These are phyloP conservation scores for Fagus crenata DNA, from an alignment of 306 rosid genomes.

Conservation along the genomic window DNA sequence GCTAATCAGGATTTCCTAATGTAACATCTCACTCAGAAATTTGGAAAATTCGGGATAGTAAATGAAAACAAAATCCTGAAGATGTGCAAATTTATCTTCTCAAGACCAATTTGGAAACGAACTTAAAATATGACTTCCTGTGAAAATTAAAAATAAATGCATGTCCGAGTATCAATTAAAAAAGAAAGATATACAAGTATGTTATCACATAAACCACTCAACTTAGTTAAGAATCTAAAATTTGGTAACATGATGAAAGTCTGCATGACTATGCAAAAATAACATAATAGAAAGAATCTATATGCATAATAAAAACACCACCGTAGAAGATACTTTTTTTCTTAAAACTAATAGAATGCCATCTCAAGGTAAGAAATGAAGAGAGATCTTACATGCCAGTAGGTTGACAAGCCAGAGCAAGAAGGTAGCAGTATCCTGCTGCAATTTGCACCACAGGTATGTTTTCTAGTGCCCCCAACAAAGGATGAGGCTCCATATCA, in stretches of 20 bases:
- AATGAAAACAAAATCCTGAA: neutral
- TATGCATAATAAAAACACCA: neutral
- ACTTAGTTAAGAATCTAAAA: neutral
- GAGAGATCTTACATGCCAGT: slow-evolving; percentile 78
- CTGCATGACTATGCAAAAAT: neutral
- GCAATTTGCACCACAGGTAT: slow-evolving; percentile 93
- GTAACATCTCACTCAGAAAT: neutral
- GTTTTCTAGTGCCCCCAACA: slow-evolving; percentile 81
- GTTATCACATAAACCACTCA: neutral
- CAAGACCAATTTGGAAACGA: neutral
- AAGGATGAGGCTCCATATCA: slow-evolving; percentile 73
- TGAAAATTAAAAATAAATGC: neutral
- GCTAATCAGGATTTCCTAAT: neutral
- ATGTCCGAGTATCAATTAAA: neutral
- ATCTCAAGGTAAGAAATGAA: slow-evolving; percentile 21
- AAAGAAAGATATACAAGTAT: neutral
- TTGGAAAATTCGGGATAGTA: neutral
- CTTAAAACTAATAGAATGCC: neutral
- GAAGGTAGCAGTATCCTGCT: slow-evolving; percentile 96
- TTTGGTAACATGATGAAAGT: neutral
- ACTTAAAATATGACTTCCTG: neutral
- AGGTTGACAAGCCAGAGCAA: slow-evolving; percentile 88
- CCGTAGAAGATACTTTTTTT: neutral
- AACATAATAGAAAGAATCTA: neutral
- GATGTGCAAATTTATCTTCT: neutral